Conservation (phyloP, 164 flowering plant genomes). For the Aristolochia californica region DNA sequence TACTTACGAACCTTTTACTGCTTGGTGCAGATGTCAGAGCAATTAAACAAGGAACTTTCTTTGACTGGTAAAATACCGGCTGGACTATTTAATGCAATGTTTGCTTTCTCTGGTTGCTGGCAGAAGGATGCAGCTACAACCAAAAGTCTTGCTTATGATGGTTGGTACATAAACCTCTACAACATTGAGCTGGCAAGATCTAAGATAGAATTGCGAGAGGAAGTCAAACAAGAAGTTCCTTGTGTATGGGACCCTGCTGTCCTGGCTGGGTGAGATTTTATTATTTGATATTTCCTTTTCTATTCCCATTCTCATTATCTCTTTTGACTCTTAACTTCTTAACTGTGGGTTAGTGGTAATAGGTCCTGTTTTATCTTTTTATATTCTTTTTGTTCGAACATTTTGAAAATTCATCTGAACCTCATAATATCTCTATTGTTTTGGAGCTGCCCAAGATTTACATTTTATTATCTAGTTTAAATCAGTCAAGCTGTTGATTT, state of each 20-base stretch:
- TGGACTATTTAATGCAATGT: constrained; percentile 66
- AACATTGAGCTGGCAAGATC: constrained; percentile 54
- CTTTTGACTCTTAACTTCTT: too few relatives aligned
- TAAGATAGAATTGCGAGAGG: constrained; percentile 40
- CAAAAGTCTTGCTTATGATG: constrained; percentile 73
- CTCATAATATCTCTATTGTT: too few relatives aligned
- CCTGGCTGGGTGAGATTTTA: constrained; percentile 56
- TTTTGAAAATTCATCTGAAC: too few relatives aligned
- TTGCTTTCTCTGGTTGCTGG: constrained; percentile 60
- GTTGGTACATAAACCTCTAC: constrained; percentile 67
- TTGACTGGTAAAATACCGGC: constrained; percentile 75
- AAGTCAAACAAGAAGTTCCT: constrained; percentile 64
- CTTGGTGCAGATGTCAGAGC: constrained; percentile 71
- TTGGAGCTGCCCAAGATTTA: too few relatives aligned
- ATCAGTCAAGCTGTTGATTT: too few relatives aligned
- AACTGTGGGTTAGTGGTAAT: too few relatives aligned
- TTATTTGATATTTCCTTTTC: too few relatives aligned
- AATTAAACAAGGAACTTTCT: constrained; percentile 54
- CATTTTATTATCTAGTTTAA: too few relatives aligned
- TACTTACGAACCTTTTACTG: too few relatives aligned
- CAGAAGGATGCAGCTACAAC: constrained; percentile 62
- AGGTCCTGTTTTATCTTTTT: too few relatives aligned
- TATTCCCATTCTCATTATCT: too few relatives aligned
- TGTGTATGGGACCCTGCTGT: constrained; percentile 80
- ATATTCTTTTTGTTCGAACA: too few relatives aligned